Base-by-base conservation (phyloP, 2,329 filamentous ascomycete species). In the Sclerotiophoma versabilis region DNA sequence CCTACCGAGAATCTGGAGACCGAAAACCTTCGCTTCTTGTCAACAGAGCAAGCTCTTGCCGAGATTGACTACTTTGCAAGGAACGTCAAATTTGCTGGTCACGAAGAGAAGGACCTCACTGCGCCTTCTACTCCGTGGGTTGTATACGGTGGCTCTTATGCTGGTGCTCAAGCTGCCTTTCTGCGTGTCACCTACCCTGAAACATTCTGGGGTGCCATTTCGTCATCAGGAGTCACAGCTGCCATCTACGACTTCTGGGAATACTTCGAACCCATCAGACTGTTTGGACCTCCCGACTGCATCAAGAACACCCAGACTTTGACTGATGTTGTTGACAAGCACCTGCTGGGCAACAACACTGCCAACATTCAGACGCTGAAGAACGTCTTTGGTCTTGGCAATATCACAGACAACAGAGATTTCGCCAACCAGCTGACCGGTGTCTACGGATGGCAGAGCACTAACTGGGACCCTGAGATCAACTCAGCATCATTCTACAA, bases 101-200 rank as follows among this genome's bases (percentile, higher is more conserved):
- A 56, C 23, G 75, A 92, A 5, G 75, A 90, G 57, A 67, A 83
- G 20, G 82, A 92, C 59, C 75, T 95, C 30, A 91, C 84, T 0
- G 84, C 90, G 0, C 77, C 83, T 0, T 80, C 79, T 2, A 86
- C 85, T 0, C 84, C 91, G 0, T 95, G 88, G 76, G 87, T 96
- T 54, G 85, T 86, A 0, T 96, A 96, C 57, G 92, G 92, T 1
- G 91, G 91, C 1, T 92, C 89, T 0, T 96, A 96, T 67, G 90
- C 91, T 0, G 92, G 92, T 2, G 88, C 87, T 0, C 89, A 93
- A 62, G 89, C 87, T 43, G 90, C 92, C 0, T 88, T 96, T 63
- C 75, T 92, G 30, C 86, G 91, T 26, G 87, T 89, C 53, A 71
- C 87, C 14, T 96, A 96, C 70, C 91, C 92, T 0, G 86, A 93